Percentiles rank a stretch among this genome's conserved stretches.
phyloP scores from a whole-genome alignment of 2,329 filamentous ascomycete genomes.

The Exophiala spinifera region DNA sequence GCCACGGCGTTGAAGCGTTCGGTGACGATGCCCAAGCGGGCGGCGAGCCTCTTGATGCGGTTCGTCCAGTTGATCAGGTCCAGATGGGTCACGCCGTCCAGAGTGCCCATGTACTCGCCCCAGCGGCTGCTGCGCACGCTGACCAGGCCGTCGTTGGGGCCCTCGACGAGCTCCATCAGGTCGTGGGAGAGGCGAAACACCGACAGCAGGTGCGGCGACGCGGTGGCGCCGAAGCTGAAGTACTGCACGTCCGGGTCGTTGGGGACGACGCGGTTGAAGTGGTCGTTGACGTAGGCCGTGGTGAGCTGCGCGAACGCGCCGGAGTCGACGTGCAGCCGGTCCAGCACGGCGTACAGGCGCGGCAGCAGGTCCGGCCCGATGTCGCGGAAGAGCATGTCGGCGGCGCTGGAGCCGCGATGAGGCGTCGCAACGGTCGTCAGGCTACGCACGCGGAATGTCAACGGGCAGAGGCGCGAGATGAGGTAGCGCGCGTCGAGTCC shows the following conservation, averaged over 20 bases:
- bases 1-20: conserved; percentile 61
- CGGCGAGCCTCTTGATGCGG: conserved; percentile 57
- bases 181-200: conserved; percentile 57
- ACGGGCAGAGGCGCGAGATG: conserved; percentile 52
- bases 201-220: conserved; percentile 55
- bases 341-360: conserved; percentile 55
- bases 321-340: conserved; percentile 55
- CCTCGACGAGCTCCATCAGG: conserved; percentile 54
- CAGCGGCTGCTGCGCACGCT: conserved; percentile 58
- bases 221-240: conserved; percentile 61
- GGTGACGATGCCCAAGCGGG: conserved; percentile 54
- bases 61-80: conserved; percentile 68
- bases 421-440: conserved; percentile 63
- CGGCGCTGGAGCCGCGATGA: conserved; percentile 56
- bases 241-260: conserved; percentile 55
- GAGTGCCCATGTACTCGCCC: conserved; percentile 61
- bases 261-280: conserved; percentile 59
- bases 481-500: conserved; percentile 64
- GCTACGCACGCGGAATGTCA: conserved; percentile 71
- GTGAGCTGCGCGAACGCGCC: conserved; percentile 63
- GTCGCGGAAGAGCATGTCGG: conserved; percentile 58
- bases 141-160: conserved; percentile 62
- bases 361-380: conserved; percentile 55
- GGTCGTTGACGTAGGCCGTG: conserved; percentile 54
- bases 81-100: conserved; percentile 62